These are phyloP conservation scores for Trichoderma orchidacearum DNA, from an alignment of 495 filamentous ascomycete genomes.

Conservation along the genomic window DNA sequence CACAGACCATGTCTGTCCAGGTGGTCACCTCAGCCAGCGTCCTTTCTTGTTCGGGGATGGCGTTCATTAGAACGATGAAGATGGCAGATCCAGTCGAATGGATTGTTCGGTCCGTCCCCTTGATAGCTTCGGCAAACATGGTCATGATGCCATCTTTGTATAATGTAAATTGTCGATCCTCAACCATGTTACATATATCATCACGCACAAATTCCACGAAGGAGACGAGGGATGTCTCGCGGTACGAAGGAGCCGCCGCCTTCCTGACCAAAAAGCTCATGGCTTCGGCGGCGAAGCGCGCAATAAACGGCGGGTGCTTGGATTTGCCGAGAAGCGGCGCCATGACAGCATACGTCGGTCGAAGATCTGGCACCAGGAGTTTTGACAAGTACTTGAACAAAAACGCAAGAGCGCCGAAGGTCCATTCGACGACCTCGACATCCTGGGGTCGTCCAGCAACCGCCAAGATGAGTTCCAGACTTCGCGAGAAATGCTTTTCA, in stretches of 20 bases:
- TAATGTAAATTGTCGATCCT: slow-evolving; percentile 34
- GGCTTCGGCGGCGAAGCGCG: slow-evolving; percentile 84
- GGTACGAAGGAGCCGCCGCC: slow-evolving; percentile 58
- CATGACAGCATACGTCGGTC: slow-evolving; percentile 71
- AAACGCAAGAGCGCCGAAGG: slow-evolving; percentile 87
- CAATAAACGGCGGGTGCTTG: slow-evolving; percentile 68
- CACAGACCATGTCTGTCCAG: slow-evolving; percentile 53
- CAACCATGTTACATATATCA: slow-evolving; percentile 44
- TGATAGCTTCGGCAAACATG: slow-evolving; percentile 78
- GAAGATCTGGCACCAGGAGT: slow-evolving; percentile 69
- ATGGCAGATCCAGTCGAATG: slow-evolving; percentile 72
- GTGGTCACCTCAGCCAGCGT: slow-evolving; percentile 14
- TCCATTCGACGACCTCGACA: slow-evolving; percentile 87
- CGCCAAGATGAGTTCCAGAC: slow-evolving; percentile 51
- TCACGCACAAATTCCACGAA: slow-evolving; percentile 55
- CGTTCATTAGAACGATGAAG: slow-evolving; percentile 43
- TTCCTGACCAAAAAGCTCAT: slow-evolving; percentile 89
- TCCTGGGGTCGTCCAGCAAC: slow-evolving; percentile 34
- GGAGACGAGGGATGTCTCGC: slow-evolving; percentile 54
- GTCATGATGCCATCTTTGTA: slow-evolving; percentile 84
- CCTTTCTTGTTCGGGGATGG: slow-evolving; percentile 36
- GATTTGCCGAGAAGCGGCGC: slow-evolving; percentile 75
- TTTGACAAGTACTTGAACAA: slow-evolving; percentile 92
- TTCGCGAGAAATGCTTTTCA: slow-evolving; percentile 57
- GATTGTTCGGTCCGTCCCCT: slow-evolving; percentile 62